Conservation (phyloP, 129 eudicot species). For the Tanacetum coccineum region DNA sequence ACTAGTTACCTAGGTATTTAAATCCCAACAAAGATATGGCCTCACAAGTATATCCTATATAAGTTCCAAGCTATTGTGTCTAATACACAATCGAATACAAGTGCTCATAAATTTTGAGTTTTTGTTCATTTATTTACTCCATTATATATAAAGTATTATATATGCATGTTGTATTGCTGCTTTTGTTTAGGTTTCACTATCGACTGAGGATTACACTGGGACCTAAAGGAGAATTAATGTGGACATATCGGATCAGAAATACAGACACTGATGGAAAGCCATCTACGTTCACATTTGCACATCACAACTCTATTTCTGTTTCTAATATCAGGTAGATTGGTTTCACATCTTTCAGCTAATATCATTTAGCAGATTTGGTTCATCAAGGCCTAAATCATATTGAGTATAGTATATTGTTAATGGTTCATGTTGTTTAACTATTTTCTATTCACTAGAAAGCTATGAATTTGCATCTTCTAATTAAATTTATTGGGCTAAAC, state of each 20-base stretch:
- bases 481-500: no score
- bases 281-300: constrained; percentile 71
- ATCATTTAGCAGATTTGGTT: neutral
- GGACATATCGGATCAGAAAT: constrained; percentile 77
- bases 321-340: constrained; percentile 73
- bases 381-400: neutral
- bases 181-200: constrained; percentile 65
- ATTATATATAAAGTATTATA: neutral
- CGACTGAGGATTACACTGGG: no score
- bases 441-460: no score
- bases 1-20: no score
- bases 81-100: no score
- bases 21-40: no score
- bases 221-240: constrained; percentile 74
- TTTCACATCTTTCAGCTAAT: neutral
- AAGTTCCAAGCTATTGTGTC: no score
- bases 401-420: neutral
- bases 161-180: neutral
- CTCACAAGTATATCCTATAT: constrained; percentile 51
- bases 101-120: no score
- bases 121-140: no score
- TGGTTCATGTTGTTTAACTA: neutral
- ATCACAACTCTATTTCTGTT: constrained; percentile 85
- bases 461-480: no score
- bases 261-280: constrained; percentile 63